These are phyloP conservation scores for Verbascum thapsus DNA, from an alignment of 257 asterid species.

Conservation along the genomic window DNA sequence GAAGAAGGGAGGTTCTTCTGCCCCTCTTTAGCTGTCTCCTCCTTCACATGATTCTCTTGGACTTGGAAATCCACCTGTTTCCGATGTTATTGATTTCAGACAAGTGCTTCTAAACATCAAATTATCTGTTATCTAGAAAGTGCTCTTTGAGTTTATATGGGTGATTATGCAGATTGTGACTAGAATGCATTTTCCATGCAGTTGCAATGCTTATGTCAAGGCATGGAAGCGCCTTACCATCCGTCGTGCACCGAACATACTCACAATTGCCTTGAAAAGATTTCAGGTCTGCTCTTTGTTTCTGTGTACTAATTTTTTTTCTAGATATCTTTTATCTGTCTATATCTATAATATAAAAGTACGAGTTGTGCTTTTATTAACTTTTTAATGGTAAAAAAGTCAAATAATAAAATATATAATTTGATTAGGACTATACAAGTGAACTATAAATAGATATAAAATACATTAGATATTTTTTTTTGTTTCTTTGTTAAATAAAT, in stretches of 20 bases:
- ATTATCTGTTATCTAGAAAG: not conserved
- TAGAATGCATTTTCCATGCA: slow-evolving; percentile 44
- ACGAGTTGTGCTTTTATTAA: no score
- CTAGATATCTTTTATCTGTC: slow-evolving; percentile 20
- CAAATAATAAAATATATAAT: no score
- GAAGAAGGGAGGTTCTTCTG: no score
- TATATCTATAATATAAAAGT: no score
- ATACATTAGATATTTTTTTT: no score
- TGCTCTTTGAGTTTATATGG: not conserved
- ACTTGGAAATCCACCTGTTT: slow-evolving; percentile 1
- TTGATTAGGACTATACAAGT: no score
- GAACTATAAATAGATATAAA: no score
- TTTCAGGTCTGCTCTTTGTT: slow-evolving; percentile 69
- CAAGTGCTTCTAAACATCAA: slow-evolving; percentile 19
- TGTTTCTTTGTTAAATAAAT: no score
- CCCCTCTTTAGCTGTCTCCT: not conserved
- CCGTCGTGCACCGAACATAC: slow-evolving; percentile 83
- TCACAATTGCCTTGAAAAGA: slow-evolving; percentile 95
- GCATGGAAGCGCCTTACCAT: slow-evolving; percentile 95
- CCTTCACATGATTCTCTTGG: not conserved
- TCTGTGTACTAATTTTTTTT: slow-evolving; percentile 16
- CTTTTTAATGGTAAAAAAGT: no score
- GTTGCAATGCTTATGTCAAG: slow-evolving; percentile 94
- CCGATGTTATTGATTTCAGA: not conserved
- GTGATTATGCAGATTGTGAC: slow-evolving; percentile 21